Evolutionary conservation across 768 basidiomycete species (phyloP).

Genomic region (Rhodocollybia butyracea): DNA sequence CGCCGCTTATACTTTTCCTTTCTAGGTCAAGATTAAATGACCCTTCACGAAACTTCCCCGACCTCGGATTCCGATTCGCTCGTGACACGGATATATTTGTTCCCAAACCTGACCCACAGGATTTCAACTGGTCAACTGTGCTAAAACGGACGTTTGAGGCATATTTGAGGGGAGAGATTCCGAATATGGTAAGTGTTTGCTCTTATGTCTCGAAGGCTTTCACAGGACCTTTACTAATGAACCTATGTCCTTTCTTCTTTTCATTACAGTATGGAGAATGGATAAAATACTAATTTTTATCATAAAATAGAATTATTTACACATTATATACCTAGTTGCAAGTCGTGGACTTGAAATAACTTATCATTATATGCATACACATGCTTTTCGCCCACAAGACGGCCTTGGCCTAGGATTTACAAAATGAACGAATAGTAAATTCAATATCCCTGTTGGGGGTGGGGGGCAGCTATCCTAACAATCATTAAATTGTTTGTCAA

Average conservation of each 20-base stretch:
- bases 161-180: conserved; percentile 85
- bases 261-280: conserved; percentile 10
- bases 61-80: conserved; percentile 78
- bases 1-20: not conserved
- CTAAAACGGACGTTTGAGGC: conserved; percentile 94
- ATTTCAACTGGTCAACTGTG: conserved; percentile 93
- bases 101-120: conserved; percentile 53
- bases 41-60: conserved; percentile 90
- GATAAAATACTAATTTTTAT: conserved; percentile 5
- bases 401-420: too few relatives aligned
- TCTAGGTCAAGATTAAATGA: conserved; percentile 95
- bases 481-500: too few relatives aligned
- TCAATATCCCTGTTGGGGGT: too few relatives aligned
- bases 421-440: too few relatives aligned
- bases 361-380: too few relatives aligned
- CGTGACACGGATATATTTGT: not conserved
- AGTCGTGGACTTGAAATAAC: not conserved
- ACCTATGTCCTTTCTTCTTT: too few relatives aligned
- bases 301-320: not conserved
- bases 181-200: too few relatives aligned
- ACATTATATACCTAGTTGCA: not conserved
- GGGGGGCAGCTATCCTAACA: too few relatives aligned
- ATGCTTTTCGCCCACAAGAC: too few relatives aligned
- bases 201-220: too few relatives aligned
- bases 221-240: too few relatives aligned